Percentiles rank a stretch among this genome's conserved stretches.
These are phyloP conservation scores for Pseudogymnoascus sp. DNA, from an alignment of 2,329 filamentous ascomycete genomes.

Conservation along the genomic window DNA sequence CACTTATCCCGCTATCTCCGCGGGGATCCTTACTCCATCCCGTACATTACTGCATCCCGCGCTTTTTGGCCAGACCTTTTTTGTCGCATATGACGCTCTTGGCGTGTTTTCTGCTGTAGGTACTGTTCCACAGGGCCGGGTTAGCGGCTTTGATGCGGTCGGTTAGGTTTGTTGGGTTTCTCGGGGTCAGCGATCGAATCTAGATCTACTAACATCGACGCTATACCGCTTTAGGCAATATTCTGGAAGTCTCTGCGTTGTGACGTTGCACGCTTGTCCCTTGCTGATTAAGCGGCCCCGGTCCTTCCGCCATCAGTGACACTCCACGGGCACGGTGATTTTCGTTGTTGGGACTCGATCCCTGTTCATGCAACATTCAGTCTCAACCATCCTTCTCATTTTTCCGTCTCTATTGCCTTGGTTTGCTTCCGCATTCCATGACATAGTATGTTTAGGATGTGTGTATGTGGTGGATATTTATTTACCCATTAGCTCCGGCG, in stretches of 20 bases:
- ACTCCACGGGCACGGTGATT: neutral
- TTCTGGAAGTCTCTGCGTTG: slow-evolving; percentile 5
- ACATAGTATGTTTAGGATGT: neutral
- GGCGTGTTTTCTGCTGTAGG: neutral
- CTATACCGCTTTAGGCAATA: neutral
- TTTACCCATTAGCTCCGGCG: neutral
- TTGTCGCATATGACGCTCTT: neutral
- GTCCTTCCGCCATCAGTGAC: neutral
- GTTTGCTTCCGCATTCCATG: neutral
- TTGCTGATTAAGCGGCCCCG: neutral
- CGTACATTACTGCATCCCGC: neutral
- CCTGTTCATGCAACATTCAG: slow-evolving; percentile 1
- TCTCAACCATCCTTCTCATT: neutral
- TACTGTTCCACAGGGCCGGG: neutral
- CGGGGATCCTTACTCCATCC: neutral
- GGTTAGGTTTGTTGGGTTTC: slow-evolving; percentile 4
- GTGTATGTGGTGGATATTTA: neutral
- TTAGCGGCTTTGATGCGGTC: neutral
- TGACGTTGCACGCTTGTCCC: neutral
- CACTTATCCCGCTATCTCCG: neutral
- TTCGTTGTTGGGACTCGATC: neutral
- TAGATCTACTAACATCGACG: neutral
- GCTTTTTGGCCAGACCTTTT: neutral
- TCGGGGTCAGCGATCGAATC: slow-evolving; percentile 7
- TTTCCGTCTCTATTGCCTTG: slow-evolving; percentile 4